Percentiles rank a stretch among this genome's conserved stretches.
Conservation (phyloP, 176 grass and related monocot genomes). For the Oryza punctata region DNA sequence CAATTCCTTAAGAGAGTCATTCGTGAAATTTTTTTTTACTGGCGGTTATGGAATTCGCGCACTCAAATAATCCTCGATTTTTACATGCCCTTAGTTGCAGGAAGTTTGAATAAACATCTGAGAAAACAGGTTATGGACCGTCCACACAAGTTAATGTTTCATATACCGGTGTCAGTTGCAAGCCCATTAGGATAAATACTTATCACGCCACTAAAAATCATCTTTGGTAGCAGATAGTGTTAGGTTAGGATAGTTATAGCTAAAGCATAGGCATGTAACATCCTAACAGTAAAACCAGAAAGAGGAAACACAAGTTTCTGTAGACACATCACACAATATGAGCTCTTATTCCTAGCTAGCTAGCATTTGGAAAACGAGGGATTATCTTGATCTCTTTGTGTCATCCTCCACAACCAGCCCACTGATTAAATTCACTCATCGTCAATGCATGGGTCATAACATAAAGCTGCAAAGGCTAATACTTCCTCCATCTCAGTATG, state of each 20-base stretch:
- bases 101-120: no score
- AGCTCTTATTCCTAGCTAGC: no score
- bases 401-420: conserved; percentile 41
- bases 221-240: neutral
- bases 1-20: no score
- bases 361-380: neutral
- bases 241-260: neutral
- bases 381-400: conserved; percentile 32
- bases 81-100: no score
- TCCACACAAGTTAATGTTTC: no score
- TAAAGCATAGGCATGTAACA: neutral
- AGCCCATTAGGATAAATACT: neutral
- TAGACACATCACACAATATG: no score
- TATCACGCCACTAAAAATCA: neutral
- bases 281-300: neutral
- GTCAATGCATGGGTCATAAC: conserved; percentile 10
- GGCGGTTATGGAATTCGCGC: no score
- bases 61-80: no score
- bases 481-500: no score
- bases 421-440: conserved; percentile 29
- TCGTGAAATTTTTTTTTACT: no score
- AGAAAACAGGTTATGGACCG: no score
- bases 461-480: conserved; percentile 38
- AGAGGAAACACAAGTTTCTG: neutral
- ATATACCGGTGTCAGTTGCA: neutral